Conservation (phyloP, 2,329 filamentous ascomycete genomes). For the Clonostachys sp. region DNA sequence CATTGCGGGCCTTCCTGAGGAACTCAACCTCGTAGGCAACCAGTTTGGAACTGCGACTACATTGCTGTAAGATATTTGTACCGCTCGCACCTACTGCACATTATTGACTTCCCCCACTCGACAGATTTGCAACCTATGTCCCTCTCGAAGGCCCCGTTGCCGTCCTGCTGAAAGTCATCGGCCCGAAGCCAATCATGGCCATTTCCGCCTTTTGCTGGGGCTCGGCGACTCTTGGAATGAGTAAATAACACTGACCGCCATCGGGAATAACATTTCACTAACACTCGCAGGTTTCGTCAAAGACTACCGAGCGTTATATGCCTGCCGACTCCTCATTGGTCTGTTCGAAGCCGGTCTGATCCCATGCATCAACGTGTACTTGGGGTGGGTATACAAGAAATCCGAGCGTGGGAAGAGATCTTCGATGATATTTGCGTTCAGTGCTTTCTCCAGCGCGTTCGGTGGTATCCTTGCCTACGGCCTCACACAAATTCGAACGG, state of each 20-base stretch:
- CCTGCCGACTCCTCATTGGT: constrained; percentile 9
- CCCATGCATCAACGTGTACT: constrained; percentile 10
- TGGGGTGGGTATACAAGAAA: constrained; percentile 9
- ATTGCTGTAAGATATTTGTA: constrained; percentile 7
- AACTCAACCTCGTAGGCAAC: constrained; percentile 19
- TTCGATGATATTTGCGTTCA: constrained; percentile 31
- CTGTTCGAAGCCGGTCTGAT: constrained; percentile 11
- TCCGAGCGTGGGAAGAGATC: constrained; percentile 13
- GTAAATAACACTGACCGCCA: background rate
- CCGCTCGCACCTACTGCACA: background rate
- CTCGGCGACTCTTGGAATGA: constrained; percentile 1
- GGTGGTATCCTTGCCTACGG: constrained; percentile 35
- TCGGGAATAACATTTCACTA: background rate
- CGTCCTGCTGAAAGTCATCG: constrained; percentile 18
- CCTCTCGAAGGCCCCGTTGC: constrained; percentile 21
- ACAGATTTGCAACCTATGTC: constrained; percentile 20
- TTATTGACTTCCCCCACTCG: background rate
- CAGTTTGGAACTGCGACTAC: constrained; percentile 19
- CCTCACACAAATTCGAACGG: constrained; percentile 24
- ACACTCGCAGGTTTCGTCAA: constrained; percentile 6
- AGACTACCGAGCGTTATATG: constrained; percentile 12
- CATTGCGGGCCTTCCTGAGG: constrained; percentile 18
- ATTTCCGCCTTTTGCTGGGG: constrained; percentile 6
- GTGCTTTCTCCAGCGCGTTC: constrained; percentile 31
- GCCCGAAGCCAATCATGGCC: constrained; percentile 18